A percentile compares a stretch with the other conserved stretches of the same genome.
phyloP scores from a whole-genome alignment of 2,329 filamentous ascomycete genomes.

The Botrytis pseudocinerea region DNA sequence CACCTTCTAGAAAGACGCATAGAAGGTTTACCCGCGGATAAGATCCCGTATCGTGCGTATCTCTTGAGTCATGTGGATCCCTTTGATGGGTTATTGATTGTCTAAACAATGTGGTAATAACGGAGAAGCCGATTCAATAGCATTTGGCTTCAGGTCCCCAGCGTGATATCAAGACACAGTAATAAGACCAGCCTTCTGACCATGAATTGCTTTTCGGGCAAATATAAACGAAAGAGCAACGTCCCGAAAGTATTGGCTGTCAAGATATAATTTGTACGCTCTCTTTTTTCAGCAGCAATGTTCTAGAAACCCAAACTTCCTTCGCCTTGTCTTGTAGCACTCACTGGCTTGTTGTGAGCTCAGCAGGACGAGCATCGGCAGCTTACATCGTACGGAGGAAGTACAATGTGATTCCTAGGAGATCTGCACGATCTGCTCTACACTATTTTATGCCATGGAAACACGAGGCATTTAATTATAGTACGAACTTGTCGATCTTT shows the following conservation, averaged over 20 bases:
- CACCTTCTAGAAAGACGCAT: slow-evolving; percentile 11
- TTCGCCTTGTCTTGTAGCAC: not conserved
- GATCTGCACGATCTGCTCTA: not conserved
- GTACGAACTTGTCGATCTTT: not conserved
- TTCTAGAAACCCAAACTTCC: not conserved
- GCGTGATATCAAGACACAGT: not conserved
- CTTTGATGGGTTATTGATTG: not conserved
- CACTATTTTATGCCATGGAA: not conserved
- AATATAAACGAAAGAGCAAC: not conserved
- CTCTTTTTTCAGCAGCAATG: not conserved
- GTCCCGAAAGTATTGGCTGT: not conserved
- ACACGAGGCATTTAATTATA: not conserved
- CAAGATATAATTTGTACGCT: not conserved
- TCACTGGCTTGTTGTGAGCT: not conserved
- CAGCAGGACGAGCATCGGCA: not conserved
- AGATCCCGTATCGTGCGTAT: not conserved
- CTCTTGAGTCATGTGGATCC: slow-evolving; percentile 9
- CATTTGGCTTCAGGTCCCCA: not conserved
- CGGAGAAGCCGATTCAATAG: slow-evolving; percentile 11
- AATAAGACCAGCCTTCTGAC: not conserved
- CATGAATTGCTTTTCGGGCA: not conserved
- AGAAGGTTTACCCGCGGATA: slow-evolving; percentile 12
- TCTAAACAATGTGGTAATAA: not conserved
- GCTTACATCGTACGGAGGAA: not conserved
- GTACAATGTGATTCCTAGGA: no score